Evolutionary conservation across 108 stramenopile genomes (phyloP).

Genomic region (Skeletonema tropicum): DNA sequence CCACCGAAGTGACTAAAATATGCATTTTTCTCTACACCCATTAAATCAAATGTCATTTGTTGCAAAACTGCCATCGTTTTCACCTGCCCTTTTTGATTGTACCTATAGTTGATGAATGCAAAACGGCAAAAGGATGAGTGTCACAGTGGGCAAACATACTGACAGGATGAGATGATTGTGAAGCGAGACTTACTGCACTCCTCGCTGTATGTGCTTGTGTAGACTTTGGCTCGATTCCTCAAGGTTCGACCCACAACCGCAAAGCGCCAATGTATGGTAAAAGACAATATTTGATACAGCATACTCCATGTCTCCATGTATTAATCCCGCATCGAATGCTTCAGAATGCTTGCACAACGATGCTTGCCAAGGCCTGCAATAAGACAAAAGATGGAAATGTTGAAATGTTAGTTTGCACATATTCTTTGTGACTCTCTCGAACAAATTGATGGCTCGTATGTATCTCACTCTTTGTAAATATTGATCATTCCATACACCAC

Average conservation of each 20-base stretch:
- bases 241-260: conserved; percentile 32
- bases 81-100: neutral
- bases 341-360: conserved; percentile 31
- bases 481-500: conserved; percentile 7
- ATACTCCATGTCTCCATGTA: conserved; percentile 31
- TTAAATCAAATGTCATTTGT: conserved; percentile 2
- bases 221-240: neutral
- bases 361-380: conserved; percentile 17
- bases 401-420: neutral
- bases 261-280: conserved; percentile 19
- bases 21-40: neutral
- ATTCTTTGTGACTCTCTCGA: neutral
- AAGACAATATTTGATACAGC: conserved; percentile 16
- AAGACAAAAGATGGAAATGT: too few species aligned
- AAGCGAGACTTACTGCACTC: neutral
- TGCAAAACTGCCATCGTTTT: neutral
- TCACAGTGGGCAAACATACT: neutral
- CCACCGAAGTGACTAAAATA: neutral
- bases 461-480: conserved; percentile 3
- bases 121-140: neutral
- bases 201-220: neutral
- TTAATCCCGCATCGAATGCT: conserved; percentile 20
- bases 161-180: neutral
- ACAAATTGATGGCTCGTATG: neutral
- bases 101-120: neutral